These are phyloP conservation scores for Venturiaceae sp. DNA, from an alignment of 2,329 filamentous ascomycete genomes.

Conservation along the genomic window DNA sequence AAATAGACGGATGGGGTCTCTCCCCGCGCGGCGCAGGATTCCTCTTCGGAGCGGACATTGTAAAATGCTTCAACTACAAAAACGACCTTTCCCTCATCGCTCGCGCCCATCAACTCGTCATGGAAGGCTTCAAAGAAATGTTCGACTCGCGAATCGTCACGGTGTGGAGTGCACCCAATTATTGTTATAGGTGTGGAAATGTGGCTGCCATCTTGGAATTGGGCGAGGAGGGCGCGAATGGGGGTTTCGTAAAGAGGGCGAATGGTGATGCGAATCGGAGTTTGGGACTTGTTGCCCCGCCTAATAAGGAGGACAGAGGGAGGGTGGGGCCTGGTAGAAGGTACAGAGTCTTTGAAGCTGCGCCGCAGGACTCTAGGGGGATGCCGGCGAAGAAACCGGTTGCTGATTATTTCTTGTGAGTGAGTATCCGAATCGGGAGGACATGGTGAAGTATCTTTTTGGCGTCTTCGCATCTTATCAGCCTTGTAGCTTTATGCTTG, in stretches of 20 bases:
- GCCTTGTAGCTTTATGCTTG: too few species aligned
- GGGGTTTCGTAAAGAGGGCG: slow-evolving; percentile 38
- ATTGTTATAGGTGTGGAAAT: slow-evolving; percentile 45
- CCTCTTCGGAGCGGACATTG: slow-evolving; percentile 89
- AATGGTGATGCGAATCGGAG: slow-evolving; percentile 56
- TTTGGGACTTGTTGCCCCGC: slow-evolving; percentile 15
- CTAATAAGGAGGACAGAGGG: slow-evolving; percentile 34
- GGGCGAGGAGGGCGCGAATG: slow-evolving; percentile 62
- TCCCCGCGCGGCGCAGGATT: slow-evolving; percentile 92
- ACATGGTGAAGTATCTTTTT: too few species aligned
- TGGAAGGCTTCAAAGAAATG: slow-evolving; percentile 99
- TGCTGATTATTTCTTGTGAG: slow-evolving; percentile 81
- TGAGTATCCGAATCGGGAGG: background rate
- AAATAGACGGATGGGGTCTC: slow-evolving; percentile 94
- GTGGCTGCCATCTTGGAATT: slow-evolving; percentile 89
- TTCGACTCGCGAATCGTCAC: slow-evolving; percentile 94
- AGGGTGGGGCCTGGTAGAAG: slow-evolving; percentile 67
- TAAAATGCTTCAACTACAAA: slow-evolving; percentile 88
- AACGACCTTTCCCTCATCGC: slow-evolving; percentile 91
- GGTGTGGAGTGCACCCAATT: slow-evolving; percentile 81
- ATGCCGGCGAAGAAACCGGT: slow-evolving; percentile 99
- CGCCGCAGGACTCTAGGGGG: slow-evolving; percentile 86
- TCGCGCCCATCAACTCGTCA: slow-evolving; percentile 91
- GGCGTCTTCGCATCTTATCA: background rate
- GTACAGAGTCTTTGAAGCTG: slow-evolving; percentile 93